These are phyloP conservation scores for Opeltia flavorubescens DNA, from an alignment of 495 filamentous ascomycete species.

Conservation along the genomic window DNA sequence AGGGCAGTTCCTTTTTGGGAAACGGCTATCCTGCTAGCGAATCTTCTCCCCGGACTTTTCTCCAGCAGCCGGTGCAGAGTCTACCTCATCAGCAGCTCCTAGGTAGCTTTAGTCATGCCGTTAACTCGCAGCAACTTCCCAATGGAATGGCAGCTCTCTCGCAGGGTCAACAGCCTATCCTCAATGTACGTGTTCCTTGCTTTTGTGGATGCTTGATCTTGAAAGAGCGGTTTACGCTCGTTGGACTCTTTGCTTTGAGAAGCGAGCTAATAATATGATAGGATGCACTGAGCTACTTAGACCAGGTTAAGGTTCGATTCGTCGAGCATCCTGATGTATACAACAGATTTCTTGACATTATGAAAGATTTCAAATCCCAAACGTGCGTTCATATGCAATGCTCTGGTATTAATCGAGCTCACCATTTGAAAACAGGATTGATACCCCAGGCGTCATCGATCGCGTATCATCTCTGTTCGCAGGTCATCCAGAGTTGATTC, in stretches of 20 bases:
- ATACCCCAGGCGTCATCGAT: slow-evolving; percentile 95
- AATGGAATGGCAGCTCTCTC: slow-evolving; percentile 43
- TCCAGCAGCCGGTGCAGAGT: slow-evolving; percentile 45
- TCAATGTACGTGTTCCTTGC: slow-evolving; percentile 52
- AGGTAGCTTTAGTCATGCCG: slow-evolving; percentile 30
- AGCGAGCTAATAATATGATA: slow-evolving; percentile 19
- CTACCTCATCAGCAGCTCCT: slow-evolving; percentile 47
- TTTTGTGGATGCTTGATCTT: slow-evolving; percentile 10
- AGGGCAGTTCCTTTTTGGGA: slow-evolving; percentile 50
- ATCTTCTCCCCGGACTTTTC: slow-evolving; percentile 44
- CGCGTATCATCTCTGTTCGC: slow-evolving; percentile 94
- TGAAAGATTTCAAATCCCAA: slow-evolving; percentile 99
- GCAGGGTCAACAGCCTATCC: slow-evolving; percentile 83
- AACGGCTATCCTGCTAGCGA: slow-evolving; percentile 46
- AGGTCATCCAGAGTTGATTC: slow-evolving; percentile 90
- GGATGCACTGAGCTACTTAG: slow-evolving; percentile 95
- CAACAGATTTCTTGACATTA: slow-evolving; percentile 95
- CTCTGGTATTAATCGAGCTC: slow-evolving; percentile 7
- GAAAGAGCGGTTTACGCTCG: neutral
- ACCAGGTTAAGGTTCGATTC: slow-evolving; percentile 98
- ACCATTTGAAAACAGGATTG: slow-evolving; percentile 46
- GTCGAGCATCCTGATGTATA: slow-evolving; percentile 95
- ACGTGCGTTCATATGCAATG: slow-evolving; percentile 43
- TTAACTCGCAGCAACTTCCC: slow-evolving; percentile 31
- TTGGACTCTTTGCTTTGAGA: neutral